Conservation (phyloP, 2,329 filamentous ascomycete genomes). For the Aspergillus phoenicis region DNA sequence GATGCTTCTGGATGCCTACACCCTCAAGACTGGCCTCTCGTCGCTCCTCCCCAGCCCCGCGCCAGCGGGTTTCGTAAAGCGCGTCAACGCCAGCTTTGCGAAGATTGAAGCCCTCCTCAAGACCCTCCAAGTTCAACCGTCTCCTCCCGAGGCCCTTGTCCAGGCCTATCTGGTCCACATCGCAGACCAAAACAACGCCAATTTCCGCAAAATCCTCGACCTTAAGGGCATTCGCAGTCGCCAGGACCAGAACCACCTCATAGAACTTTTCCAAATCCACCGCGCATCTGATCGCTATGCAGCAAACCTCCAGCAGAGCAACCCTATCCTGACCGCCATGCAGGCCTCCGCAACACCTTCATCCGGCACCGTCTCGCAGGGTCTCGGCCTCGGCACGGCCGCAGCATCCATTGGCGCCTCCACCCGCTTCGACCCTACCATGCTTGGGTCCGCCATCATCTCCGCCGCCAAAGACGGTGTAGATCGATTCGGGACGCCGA, state of each 20-base stretch:
- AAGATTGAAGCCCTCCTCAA: constrained; percentile 92
- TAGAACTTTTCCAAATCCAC: constrained; percentile 91
- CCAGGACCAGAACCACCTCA: constrained; percentile 75
- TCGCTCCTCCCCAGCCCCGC: constrained; percentile 61
- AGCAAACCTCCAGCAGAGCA: constrained; percentile 66
- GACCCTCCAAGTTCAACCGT: constrained; percentile 89
- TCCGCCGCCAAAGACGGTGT: constrained; percentile 84
- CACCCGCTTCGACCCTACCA: constrained; percentile 75
- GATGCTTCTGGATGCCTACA: constrained; percentile 94
- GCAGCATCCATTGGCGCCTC: constrained; percentile 47
- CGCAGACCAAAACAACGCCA: constrained; percentile 85
- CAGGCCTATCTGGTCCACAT: constrained; percentile 98
- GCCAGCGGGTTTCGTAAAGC: constrained; percentile 72
- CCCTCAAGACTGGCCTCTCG: constrained; percentile 54
- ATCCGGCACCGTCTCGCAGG: constrained; percentile 47
- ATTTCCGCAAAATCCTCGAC: constrained; percentile 95
- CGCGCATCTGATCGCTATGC: constrained; percentile 67
- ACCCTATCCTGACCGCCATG: constrained; percentile 70
- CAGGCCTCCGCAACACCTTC: constrained; percentile 36
- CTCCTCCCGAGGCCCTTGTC: constrained; percentile 88
- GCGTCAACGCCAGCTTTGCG: constrained; percentile 79
- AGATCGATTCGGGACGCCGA: constrained; percentile 70
- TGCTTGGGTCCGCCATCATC: constrained; percentile 83
- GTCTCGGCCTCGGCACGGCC: constrained; percentile 49
- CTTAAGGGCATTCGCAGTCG: constrained; percentile 85